phyloP scores from a whole-genome alignment of 768 basidiomycete species.

The Pleurotus giganteus region DNA sequence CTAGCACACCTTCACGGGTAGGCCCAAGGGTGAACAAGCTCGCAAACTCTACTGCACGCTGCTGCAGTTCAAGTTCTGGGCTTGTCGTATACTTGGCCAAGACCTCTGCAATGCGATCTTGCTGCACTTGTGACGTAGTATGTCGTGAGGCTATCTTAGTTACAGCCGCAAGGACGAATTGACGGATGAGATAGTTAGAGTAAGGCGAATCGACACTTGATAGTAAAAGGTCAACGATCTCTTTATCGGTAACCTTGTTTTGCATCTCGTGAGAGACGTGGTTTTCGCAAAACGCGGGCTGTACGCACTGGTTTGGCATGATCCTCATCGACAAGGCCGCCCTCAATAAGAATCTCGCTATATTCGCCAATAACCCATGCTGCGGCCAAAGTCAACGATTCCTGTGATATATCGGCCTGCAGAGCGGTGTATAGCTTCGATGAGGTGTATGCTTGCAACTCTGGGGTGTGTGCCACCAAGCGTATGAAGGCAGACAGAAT shows the following conservation, averaged over 20 bases:
- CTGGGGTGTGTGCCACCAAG: conserved; percentile 94
- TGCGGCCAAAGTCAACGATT: conserved; percentile 88
- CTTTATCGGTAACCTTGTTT: conserved; percentile 70
- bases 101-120: conserved; percentile 76
- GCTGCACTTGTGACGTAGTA: conserved; percentile 62
- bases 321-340: conserved; percentile 77
- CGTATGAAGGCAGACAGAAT: conserved; percentile 94
- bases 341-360: conserved; percentile 84
- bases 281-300: background rate
- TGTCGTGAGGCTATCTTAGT: conserved; percentile 88
- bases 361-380: conserved; percentile 98
- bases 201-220: conserved; percentile 93
- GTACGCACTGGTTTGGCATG: conserved; percentile 62
- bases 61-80: conserved; percentile 92
- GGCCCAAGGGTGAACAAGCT: conserved; percentile 77
- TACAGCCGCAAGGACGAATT: conserved; percentile 86
- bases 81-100: conserved; percentile 83
- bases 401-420: conserved; percentile 90
- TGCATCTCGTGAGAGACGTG: background rate
- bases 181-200: conserved; percentile 84
- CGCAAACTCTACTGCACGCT: conserved; percentile 93
- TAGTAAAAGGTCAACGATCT: conserved; percentile 82
- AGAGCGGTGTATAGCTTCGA: conserved; percentile 89
- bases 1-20: conserved; percentile 81
- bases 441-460: conserved; percentile 92